These are phyloP conservation scores for Mucor velutinosus DNA, from an alignment of 371 early-diverging fungal species.

Conservation along the genomic window DNA sequence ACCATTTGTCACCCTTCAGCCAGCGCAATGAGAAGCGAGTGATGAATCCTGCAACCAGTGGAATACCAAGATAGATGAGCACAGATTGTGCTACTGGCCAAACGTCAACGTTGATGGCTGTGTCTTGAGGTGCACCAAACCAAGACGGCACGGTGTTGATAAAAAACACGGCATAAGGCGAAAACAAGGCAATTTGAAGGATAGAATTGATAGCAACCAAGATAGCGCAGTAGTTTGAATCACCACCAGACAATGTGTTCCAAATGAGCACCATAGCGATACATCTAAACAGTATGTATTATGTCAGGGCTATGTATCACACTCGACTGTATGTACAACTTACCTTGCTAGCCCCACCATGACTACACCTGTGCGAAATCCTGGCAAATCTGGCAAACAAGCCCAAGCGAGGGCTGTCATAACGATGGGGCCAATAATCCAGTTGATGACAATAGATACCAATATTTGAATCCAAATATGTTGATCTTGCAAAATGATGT, in stretches of 20 bases:
- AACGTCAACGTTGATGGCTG: conserved; percentile 45
- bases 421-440: conserved; percentile 70
- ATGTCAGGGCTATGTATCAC: not conserved
- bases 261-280: conserved; percentile 87
- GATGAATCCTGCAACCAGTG: conserved; percentile 60
- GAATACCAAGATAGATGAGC: conserved; percentile 73
- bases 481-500: conserved; percentile 36
- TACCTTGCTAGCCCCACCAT: conserved; percentile 70
- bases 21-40: conserved; percentile 54
- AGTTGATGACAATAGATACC: conserved; percentile 67
- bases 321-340: not conserved
- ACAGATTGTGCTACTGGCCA: conserved; percentile 65
- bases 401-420: conserved; percentile 79
- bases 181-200: conserved; percentile 68
- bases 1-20: conserved; percentile 49
- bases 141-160: conserved; percentile 55
- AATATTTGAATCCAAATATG: conserved; percentile 48
- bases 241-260: conserved; percentile 71
- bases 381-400: conserved; percentile 69
- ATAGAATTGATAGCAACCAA: conserved; percentile 73
- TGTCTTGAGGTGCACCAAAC: conserved; percentile 44
- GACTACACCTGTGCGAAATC: conserved; percentile 72
- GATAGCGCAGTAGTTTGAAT: conserved; percentile 68
- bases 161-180: conserved; percentile 63
- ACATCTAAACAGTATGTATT: conserved; percentile 38